Evolutionary conservation across 2,329 filamentous ascomycete species (phyloP).

Genomic region (Clonostachys solani): DNA sequence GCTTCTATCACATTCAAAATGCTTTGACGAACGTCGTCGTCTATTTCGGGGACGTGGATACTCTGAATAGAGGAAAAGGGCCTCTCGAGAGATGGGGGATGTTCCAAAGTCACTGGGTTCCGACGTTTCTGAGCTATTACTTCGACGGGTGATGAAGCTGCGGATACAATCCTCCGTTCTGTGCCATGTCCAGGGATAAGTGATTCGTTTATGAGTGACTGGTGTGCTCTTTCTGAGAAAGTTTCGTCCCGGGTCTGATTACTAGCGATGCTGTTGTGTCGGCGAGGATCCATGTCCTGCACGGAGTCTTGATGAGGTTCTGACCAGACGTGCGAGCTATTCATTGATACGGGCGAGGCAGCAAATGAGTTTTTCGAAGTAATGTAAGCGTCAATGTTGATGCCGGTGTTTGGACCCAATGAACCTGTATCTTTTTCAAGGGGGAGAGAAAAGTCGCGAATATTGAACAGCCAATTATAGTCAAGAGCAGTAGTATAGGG

Average conservation of each 20-base stretch:
- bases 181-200: not conserved
- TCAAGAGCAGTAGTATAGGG: conserved; percentile 60
- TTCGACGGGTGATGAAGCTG: not conserved
- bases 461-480: conserved; percentile 55
- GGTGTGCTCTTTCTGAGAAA: not conserved
- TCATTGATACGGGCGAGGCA: not conserved
- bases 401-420: conserved; percentile 14
- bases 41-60: conserved; percentile 20
- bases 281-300: not conserved
- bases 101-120: no score
- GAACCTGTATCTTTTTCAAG: conserved; percentile 4
- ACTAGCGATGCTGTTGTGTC: not conserved
- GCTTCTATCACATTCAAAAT: conserved; percentile 46
- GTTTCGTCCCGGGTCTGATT: not conserved
- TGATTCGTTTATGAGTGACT: not conserved
- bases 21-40: conserved; percentile 31
- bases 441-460: not conserved
- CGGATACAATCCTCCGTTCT: not conserved
- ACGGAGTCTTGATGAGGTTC: no score
- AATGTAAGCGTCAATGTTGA: conserved; percentile 10
- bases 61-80: conserved; percentile 16
- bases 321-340: no score
- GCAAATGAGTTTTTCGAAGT: conserved; percentile 12
- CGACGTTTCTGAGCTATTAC: no score
- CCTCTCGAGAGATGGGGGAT: conserved; percentile 9